Conservation (phyloP, 108 stramenopile genomes). For the Cyclotella kingstonii region DNA sequence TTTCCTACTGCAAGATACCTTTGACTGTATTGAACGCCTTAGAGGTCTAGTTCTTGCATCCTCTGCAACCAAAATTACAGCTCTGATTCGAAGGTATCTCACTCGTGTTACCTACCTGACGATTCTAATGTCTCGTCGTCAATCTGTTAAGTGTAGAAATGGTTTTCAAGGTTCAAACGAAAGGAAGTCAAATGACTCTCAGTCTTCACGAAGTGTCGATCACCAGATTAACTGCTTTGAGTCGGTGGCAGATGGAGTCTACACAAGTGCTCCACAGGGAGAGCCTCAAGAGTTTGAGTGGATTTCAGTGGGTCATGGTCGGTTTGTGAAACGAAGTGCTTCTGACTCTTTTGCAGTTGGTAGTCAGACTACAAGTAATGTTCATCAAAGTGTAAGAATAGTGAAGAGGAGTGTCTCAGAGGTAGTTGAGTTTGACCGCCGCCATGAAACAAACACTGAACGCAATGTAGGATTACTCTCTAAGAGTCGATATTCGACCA, state of each 20-base stretch:
- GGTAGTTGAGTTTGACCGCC: too few species aligned
- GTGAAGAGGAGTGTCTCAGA: too few species aligned
- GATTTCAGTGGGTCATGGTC: conserved; percentile 28
- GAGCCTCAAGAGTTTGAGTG: conserved; percentile 11
- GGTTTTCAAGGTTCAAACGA: too few species aligned
- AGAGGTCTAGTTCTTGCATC: conserved; percentile 41
- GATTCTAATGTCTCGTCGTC: conserved; percentile 12
- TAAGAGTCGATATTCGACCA: too few species aligned
- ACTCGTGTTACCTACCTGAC: conserved; percentile 34
- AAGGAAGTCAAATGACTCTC: conserved; percentile 6
- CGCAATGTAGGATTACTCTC: too few species aligned
- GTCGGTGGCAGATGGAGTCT: neutral
- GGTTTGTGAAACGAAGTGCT: conserved; percentile 23
- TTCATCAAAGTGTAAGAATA: too few species aligned
- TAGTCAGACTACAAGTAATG: too few species aligned
- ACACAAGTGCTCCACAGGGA: neutral
- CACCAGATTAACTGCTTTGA: conserved; percentile 8
- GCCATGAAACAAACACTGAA: too few species aligned
- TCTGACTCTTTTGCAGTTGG: too few species aligned
- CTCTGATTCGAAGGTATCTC: conserved; percentile 41
- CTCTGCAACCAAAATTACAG: conserved; percentile 55
- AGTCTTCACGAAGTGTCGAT: neutral
- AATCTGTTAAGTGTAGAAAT: conserved; percentile 33
- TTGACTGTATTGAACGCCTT: conserved; percentile 77
- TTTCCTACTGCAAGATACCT: conserved; percentile 75